Base-by-base conservation (phyloP, 2,329 filamentous ascomycete species). In the Pseudogymnoascus sp. region DNA sequence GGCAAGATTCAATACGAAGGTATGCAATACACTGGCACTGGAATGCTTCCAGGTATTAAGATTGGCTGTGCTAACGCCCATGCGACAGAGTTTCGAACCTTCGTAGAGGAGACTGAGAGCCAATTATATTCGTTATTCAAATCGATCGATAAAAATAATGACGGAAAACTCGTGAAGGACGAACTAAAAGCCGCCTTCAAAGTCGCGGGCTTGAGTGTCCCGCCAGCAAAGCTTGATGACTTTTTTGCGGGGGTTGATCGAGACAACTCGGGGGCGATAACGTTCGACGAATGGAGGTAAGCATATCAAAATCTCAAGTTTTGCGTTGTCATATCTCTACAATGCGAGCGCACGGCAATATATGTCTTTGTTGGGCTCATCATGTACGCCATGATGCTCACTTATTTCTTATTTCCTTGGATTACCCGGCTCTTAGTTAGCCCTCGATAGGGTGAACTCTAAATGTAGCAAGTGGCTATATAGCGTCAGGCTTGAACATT, bases 221-320 rank as follows among this genome's bases (percentile, higher is more conserved):
- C 92, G 22, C 86, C 81, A 68, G 84, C 86, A 62, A 89, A 91
- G 71, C 78, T 99, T 52, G 84, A 91, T 66, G 84, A 86, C 66
- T 97, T 99, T 78, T 97, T 99, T 73, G 78, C 84, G 66, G 89
- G 96, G 73, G 89, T 99, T 69, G 94, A 99, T 74, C 82, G 84
- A 72, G 93, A 99, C 77, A 84, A 88, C 68, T 85, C 79, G 69
- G 72, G 72, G 2, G 79, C 80, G 66, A 96, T 97, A 69, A 92
- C 83, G 66, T 97, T 96, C 76, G 87, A 91, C 67, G 94, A 99
- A 82, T 97, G 94, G 94, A 88, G 93, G 93, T 97, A 85, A 76
- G 88, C 80, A 63, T 33, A 12, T 12, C 5, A 55, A 45, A 33
- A 19, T 33, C 8, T 55, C 49, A 6, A 6, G 4, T 45, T 28